Evolutionary conservation across 441 rosid species (phyloP).

Genomic region (Syzygium malaccense): DNA sequence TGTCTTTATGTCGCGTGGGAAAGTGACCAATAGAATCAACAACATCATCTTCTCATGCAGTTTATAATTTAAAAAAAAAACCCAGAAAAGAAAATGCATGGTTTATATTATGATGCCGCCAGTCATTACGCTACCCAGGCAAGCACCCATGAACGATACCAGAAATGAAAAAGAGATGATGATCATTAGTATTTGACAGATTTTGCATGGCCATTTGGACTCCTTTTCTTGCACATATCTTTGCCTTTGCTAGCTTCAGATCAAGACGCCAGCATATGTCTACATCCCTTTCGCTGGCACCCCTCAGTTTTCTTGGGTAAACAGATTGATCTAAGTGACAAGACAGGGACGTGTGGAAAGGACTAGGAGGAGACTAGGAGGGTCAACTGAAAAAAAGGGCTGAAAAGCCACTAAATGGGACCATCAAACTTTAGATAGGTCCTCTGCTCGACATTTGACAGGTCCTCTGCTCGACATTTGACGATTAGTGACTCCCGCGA

Average conservation of each 20-base stretch:
- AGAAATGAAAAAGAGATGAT: too few relatives aligned
- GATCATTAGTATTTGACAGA: neutral
- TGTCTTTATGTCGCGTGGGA: neutral
- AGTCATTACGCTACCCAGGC: too few relatives aligned
- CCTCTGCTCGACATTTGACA: rapidly evolving
- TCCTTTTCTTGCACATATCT: neutral
- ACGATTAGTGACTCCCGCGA: neutral
- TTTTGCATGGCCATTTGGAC: neutral
- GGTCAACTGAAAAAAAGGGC: neutral
- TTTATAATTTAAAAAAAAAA: neutral
- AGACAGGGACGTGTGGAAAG: neutral
- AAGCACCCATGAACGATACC: too few relatives aligned
- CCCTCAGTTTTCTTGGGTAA: too few relatives aligned
- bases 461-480: rapidly evolving
- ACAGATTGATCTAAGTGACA: neutral
- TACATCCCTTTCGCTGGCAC: too few relatives aligned
- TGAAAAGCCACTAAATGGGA: neutral
- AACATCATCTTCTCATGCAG: neutral
- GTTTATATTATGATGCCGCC: too few relatives aligned
- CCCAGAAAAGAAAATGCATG: neutral
- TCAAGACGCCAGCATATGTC: neutral
- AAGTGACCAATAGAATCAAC: neutral
- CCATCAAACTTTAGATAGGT: neutral
- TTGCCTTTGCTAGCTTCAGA: neutral
- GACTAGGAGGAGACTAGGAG: neutral